Percentiles rank a stretch among this genome's conserved stretches.
phyloP scores from a whole-genome alignment of 495 filamentous ascomycete genomes.

The Apiosordaria backusii region DNA sequence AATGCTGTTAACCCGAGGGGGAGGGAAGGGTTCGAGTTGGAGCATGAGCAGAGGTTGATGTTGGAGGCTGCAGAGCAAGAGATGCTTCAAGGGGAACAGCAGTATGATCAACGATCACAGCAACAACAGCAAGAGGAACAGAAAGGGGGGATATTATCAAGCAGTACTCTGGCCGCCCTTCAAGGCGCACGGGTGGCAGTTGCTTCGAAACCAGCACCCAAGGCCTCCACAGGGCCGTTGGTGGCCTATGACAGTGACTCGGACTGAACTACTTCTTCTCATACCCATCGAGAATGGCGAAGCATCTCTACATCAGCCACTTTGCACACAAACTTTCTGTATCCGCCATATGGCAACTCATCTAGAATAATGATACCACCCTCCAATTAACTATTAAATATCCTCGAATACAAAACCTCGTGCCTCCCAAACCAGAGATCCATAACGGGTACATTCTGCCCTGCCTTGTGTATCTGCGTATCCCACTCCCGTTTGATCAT shows the following conservation, averaged over 20 bases:
- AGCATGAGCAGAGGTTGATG: slow-evolving; percentile 48
- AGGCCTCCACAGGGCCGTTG: slow-evolving; percentile 59
- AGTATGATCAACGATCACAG: slow-evolving; percentile 37
- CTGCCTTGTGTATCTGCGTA: slow-evolving; percentile 65
- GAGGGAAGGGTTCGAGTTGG: slow-evolving; percentile 46
- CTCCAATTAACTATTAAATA: slow-evolving; percentile 70
- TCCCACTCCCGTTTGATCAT: slow-evolving; percentile 58
- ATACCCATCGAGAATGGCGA: slow-evolving; percentile 2
- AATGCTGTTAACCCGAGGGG: slow-evolving; percentile 58
- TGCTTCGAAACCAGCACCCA: slow-evolving; percentile 45
- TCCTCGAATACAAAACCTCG: slow-evolving; percentile 91
- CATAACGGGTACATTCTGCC: slow-evolving; percentile 80
- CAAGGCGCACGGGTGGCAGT: slow-evolving; percentile 51
- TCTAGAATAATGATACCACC: slow-evolving; percentile 13
- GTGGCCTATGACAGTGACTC: slow-evolving; percentile 92
- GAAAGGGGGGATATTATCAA: slow-evolving; percentile 71
- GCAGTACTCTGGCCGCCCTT: slow-evolving; percentile 70
- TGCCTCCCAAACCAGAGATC: slow-evolving; percentile 95
- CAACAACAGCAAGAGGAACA: slow-evolving; percentile 42
- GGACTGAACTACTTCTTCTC: slow-evolving; percentile 42
- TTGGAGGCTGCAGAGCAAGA: slow-evolving; percentile 37
- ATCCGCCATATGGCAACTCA: too few relatives aligned
- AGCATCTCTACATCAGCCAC: too few relatives aligned
- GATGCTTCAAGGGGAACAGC: slow-evolving; percentile 22
- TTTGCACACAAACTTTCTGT: not conserved